Evolutionary conservation across 805 yeast genomes (phyloP).

Genomic region (Dipodascopsis tothii): DNA sequence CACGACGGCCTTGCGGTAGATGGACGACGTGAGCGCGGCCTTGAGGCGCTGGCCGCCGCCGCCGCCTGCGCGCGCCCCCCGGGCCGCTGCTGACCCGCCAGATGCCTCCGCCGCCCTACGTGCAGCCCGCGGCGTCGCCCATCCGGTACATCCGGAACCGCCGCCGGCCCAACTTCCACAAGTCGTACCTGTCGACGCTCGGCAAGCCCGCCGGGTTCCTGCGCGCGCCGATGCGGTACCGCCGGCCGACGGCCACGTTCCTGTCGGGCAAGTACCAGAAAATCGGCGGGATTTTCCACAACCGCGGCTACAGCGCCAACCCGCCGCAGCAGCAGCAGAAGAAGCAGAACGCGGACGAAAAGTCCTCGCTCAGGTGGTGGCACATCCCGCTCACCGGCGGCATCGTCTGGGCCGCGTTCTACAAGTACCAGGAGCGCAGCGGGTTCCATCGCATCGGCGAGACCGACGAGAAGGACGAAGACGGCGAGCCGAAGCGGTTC

Average conservation of each 20-base stretch:
- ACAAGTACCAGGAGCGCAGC: slow-evolving; percentile 12
- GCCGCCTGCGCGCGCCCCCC: too few relatives aligned
- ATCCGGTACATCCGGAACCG: slow-evolving; percentile 21
- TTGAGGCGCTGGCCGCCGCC: slow-evolving; percentile 59
- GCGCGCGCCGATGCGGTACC: slow-evolving; percentile 17
- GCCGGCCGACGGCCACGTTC: slow-evolving; percentile 12
- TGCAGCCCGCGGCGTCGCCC: slow-evolving; percentile 19
- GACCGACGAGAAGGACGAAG: slow-evolving; percentile 1
- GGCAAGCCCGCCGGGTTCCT: slow-evolving; percentile 9
- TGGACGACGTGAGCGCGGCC: slow-evolving; percentile 56
- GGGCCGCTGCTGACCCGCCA: too few relatives aligned
- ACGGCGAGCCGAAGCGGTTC: background rate
- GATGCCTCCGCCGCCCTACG: slow-evolving; percentile 24
- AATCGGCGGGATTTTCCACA: background rate
- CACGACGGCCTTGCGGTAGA: slow-evolving; percentile 64
- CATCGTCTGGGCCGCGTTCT: slow-evolving; percentile 12
- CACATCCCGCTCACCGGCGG: slow-evolving; percentile 23
- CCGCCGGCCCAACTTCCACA: slow-evolving; percentile 8
- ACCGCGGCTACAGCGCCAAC: slow-evolving; percentile 6
- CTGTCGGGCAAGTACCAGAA: slow-evolving; percentile 1
- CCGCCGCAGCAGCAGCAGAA: background rate
- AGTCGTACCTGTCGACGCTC: slow-evolving; percentile 5
- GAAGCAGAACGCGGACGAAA: slow-evolving; percentile 4
- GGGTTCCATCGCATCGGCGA: background rate
- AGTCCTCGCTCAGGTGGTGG: slow-evolving; percentile 20